Evolutionary conservation across 495 filamentous ascomycete genomes (phyloP).

Genomic region (Xanthoparmelia taractica): DNA sequence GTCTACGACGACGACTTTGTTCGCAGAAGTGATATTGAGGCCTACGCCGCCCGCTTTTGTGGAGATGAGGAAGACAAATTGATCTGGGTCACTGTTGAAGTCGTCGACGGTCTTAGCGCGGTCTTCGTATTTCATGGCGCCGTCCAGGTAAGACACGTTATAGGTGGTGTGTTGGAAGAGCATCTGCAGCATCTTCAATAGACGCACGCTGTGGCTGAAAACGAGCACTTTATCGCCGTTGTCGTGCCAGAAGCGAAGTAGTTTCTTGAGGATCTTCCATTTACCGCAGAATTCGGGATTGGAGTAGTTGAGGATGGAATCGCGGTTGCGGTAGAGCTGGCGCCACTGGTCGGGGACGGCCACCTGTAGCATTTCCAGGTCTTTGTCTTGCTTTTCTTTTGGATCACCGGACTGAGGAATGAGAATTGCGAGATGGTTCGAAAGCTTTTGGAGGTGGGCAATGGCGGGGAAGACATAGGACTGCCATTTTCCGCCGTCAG

Average conservation of each 20-base stretch:
- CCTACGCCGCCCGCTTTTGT: constrained; percentile 87
- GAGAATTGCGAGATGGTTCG: constrained; percentile 86
- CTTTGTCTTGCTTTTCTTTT: constrained; percentile 71
- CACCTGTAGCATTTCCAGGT: constrained; percentile 66
- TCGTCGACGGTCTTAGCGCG: constrained; percentile 71
- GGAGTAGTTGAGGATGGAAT: constrained; percentile 73
- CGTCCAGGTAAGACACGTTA: constrained; percentile 85
- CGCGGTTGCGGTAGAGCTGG: constrained; percentile 62
- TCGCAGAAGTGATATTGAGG: constrained; percentile 93
- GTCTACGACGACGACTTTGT: constrained; percentile 96
- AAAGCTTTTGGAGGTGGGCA: constrained; percentile 70
- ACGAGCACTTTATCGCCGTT: constrained; percentile 91
- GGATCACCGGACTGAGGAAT: constrained; percentile 63
- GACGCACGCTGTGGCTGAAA: constrained; percentile 81
- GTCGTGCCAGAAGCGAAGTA: constrained; percentile 81
- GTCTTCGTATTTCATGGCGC: constrained; percentile 78
- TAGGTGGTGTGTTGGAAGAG: constrained; percentile 87
- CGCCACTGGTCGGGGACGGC: constrained; percentile 72
- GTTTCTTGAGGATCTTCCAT: constrained; percentile 84
- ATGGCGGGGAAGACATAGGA: constrained; percentile 81
- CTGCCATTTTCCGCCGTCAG: constrained; percentile 61
- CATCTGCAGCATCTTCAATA: constrained; percentile 77
- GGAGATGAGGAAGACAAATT: constrained; percentile 94
- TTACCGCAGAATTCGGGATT: constrained; percentile 95
- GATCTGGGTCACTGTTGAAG: constrained; percentile 80